phyloP scores from a whole-genome alignment of 352 stramenopile genomes.

The Pythium vanterpoolii region DNA sequence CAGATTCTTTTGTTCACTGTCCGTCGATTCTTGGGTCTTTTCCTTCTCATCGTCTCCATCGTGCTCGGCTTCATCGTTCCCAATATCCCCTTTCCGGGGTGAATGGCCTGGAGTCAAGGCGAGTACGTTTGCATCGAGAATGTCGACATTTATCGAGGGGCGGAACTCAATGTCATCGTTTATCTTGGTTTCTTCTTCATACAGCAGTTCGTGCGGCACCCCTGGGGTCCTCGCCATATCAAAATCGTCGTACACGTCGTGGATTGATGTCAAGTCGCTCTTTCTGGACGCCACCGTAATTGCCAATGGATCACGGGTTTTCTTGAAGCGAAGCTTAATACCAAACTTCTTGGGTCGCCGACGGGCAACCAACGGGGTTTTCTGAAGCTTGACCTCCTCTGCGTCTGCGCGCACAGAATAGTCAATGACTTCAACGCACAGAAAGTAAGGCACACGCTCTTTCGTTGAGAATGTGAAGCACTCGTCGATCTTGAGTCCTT shows the following conservation, averaged over 20 bases:
- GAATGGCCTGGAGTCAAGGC: constrained; percentile 15
- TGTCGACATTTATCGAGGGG: neutral
- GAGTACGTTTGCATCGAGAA: constrained; percentile 10
- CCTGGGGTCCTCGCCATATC: neutral
- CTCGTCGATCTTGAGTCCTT: constrained; percentile 66
- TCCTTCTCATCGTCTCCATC: constrained; percentile 23
- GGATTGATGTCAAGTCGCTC: neutral
- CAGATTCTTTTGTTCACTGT: constrained; percentile 45
- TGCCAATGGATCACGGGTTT: constrained; percentile 3
- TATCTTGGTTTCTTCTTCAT: constrained; percentile 28
- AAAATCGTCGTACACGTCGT: constrained; percentile 5
- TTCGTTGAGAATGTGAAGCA: constrained; percentile 85
- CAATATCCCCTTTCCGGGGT: neutral
- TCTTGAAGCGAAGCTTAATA: constrained; percentile 24
- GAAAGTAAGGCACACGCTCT: constrained; percentile 78
- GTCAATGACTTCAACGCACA: constrained; percentile 81
- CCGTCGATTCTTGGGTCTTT: constrained; percentile 12
- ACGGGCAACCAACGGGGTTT: constrained; percentile 1
- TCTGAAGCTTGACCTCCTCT: constrained; percentile 6
- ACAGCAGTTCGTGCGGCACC: constrained; percentile 22
- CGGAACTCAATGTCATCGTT: neutral
- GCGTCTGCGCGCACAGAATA: constrained; percentile 32
- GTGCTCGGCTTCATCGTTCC: constrained; percentile 24
- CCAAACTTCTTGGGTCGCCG: constrained; percentile 16
- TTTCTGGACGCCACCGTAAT: neutral